Evolutionary conservation across 1,284 basidiomycete genomes (phyloP).

Genomic region (Trichosporon sp.): DNA sequence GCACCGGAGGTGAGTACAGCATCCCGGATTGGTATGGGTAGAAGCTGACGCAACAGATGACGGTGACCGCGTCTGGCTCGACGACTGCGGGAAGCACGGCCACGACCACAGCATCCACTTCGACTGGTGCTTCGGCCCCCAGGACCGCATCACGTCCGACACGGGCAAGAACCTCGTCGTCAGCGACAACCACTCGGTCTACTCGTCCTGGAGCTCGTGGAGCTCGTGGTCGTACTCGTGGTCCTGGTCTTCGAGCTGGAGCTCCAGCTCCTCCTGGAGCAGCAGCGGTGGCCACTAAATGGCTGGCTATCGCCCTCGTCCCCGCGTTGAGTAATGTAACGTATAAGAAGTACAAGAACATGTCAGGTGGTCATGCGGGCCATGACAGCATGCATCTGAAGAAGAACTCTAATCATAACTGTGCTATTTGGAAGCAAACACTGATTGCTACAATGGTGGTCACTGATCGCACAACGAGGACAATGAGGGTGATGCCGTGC

Average conservation of each 20-base stretch:
- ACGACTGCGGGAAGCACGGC: constrained; percentile 1
- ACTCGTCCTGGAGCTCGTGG: not conserved
- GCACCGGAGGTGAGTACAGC: not conserved
- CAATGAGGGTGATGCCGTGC: not conserved
- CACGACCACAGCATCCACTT: not conserved
- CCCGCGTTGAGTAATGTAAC: not conserved
- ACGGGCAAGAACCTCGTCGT: constrained; percentile 5
- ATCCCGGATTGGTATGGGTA: too few relatives aligned
- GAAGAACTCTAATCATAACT: not conserved
- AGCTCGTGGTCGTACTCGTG: constrained; percentile 8
- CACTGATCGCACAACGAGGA: not conserved
- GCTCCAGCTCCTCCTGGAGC: not conserved
- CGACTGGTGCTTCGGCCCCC: constrained; percentile 2
- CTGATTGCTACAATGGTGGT: not conserved
- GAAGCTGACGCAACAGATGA: not conserved
- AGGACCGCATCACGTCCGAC: constrained; percentile 6
- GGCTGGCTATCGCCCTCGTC: not conserved
- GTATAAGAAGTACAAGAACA: not conserved
- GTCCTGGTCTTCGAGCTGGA: not conserved
- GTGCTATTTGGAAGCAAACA: not conserved
- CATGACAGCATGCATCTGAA: not conserved
- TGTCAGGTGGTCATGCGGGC: not conserved
- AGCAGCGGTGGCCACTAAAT: constrained; percentile 1
- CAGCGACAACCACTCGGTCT: not conserved
- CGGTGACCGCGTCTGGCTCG: not conserved